A percentile compares a stretch with the other conserved stretches of the same genome.
These are phyloP conservation scores for Crucibulum laeve DNA, from an alignment of 768 basidiomycete genomes.

Conservation along the genomic window DNA sequence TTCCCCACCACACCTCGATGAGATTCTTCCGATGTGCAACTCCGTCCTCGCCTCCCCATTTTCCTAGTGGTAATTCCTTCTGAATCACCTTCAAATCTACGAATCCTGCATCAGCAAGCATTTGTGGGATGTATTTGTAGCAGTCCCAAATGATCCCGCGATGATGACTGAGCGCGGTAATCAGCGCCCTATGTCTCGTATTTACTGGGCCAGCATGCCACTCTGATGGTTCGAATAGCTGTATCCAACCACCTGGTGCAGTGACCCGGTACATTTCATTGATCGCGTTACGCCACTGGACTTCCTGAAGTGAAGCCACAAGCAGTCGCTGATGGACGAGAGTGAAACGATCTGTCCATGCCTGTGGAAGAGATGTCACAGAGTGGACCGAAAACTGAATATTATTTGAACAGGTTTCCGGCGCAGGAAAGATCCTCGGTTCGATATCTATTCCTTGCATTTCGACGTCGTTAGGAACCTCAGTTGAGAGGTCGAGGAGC, in stretches of 20 bases:
- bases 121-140: background rate
- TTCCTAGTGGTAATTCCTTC: background rate
- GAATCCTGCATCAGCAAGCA: background rate
- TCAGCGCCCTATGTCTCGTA: background rate
- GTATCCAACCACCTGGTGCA: conserved; percentile 1
- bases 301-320: background rate
- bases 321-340: background rate
- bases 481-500: background rate
- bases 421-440: background rate
- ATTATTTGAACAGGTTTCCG: background rate
- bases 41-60: background rate
- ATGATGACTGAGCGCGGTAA: background rate
- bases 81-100: background rate
- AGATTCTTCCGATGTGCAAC: background rate
- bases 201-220: background rate
- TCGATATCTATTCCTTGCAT: background rate
- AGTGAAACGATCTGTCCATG: background rate
- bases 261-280: background rate
- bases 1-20: background rate
- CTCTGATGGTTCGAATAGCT: background rate
- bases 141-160: background rate
- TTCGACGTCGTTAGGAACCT: background rate
- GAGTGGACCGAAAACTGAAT: background rate
- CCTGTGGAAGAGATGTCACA: background rate
- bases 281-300: background rate